These are phyloP conservation scores for Colletotrichum sp. DNA, from an alignment of 2,329 filamentous ascomycete genomes.

Conservation along the genomic window DNA sequence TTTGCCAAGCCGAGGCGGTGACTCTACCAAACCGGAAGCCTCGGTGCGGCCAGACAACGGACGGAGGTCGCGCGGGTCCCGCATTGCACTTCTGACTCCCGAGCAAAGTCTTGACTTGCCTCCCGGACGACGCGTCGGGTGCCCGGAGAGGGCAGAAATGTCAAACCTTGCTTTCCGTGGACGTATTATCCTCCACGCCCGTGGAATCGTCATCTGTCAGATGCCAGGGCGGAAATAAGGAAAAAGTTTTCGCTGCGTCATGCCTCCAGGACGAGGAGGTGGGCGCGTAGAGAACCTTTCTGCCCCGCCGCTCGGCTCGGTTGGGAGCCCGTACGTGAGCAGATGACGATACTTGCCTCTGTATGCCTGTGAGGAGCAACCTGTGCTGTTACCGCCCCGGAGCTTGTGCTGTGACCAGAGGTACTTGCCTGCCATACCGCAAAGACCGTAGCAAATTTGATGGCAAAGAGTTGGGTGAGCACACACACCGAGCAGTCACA, in stretches of 20 bases:
- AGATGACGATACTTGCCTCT: not conserved
- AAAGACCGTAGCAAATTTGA: conserved; percentile 1
- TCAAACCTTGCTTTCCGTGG: not conserved
- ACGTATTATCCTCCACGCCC: no score
- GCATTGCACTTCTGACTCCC: not conserved
- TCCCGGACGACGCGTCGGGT: not conserved
- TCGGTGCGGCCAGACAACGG: not conserved
- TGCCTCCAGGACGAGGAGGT: not conserved
- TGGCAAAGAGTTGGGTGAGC: conserved; percentile 2
- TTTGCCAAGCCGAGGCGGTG: not conserved
- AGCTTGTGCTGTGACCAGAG: not conserved
- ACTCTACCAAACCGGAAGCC: not conserved
- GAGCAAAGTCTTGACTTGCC: not conserved
- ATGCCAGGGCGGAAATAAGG: not conserved
- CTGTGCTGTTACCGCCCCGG: not conserved
- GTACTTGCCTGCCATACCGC: not conserved
- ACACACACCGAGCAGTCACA: conserved; percentile 15
- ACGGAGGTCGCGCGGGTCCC: not conserved
- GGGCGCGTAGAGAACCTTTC: not conserved
- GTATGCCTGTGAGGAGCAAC: not conserved
- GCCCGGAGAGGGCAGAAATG: not conserved
- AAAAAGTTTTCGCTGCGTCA: not conserved
- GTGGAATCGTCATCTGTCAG: not conserved
- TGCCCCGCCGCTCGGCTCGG: not conserved
- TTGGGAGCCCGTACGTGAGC: not conserved